Percentiles rank a stretch among this genome's conserved stretches.
These are phyloP conservation scores for Nasturtium officinale DNA, from an alignment of 345 rosid genomes.

Conservation along the genomic window DNA sequence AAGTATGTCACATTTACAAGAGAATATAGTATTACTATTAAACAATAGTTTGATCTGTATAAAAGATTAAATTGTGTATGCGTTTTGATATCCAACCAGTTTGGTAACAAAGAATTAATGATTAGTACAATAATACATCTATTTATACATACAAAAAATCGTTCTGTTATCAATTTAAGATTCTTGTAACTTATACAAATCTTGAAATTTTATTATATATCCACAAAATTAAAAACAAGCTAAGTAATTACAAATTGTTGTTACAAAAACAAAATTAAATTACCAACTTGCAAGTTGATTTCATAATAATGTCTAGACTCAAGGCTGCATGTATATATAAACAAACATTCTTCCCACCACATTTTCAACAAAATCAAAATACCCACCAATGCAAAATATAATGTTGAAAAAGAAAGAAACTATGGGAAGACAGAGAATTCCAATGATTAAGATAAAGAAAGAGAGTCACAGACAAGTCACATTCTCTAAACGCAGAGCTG, in stretches of 20 bases:
- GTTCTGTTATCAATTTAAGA: background rate
- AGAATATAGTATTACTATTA: background rate
- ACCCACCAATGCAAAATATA: background rate
- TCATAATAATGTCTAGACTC: constrained; percentile 8
- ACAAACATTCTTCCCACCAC: background rate
- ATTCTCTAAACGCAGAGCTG: constrained; percentile 30
- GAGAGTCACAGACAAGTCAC: constrained; percentile 33
- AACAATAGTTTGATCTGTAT: background rate
- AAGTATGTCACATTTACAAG: constrained; percentile 6
- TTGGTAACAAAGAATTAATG: constrained; percentile 1
- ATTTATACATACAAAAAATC: constrained; percentile 9
- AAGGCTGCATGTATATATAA: constrained; percentile 20
- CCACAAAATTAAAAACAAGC: constrained; percentile 1
- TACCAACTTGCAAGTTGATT: constrained; percentile 22
- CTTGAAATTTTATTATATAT: constrained; percentile 9
- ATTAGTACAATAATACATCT: background rate
- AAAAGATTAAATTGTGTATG: background rate
- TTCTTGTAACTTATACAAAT: constrained; percentile 27
- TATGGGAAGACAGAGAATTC: constrained; percentile 27
- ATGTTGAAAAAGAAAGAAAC: constrained; percentile 30
- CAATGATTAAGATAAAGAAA: constrained; percentile 28
- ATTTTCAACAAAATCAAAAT: constrained; percentile 14
- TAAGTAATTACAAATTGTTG: constrained; percentile 17
- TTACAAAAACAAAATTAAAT: constrained; percentile 35
- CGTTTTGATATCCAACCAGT: constrained; percentile 13